These are phyloP conservation scores for Cotoneaster glaucophyllus DNA, from an alignment of 306 rosid species.

Conservation along the genomic window DNA sequence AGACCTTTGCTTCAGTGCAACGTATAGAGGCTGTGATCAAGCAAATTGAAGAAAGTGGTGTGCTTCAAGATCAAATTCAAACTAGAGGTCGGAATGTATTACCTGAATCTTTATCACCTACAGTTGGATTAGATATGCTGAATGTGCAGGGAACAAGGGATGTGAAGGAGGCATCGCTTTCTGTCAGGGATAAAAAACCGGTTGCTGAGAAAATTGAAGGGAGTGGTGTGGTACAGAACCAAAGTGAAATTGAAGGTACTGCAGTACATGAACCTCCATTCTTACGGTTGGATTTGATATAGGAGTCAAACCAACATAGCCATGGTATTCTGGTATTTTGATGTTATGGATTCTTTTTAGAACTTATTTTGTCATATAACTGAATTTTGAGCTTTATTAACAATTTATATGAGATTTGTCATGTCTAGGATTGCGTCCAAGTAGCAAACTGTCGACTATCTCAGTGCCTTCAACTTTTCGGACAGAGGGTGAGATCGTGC, in stretches of 20 bases:
- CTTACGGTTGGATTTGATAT: too few relatives aligned
- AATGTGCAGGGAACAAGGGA: neutral
- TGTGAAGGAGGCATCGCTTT: neutral
- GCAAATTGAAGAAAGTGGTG: neutral
- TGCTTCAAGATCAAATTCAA: neutral
- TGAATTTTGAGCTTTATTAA: neutral
- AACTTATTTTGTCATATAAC: neutral
- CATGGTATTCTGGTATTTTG: neutral
- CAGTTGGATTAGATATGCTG: too few relatives aligned
- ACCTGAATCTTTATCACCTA: too few relatives aligned
- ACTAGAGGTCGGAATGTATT: too few relatives aligned
- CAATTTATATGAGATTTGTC: conserved; percentile 1
- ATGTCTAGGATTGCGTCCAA: conserved; percentile 42
- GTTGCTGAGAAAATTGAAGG: too few relatives aligned
- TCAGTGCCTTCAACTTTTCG: conserved; percentile 66
- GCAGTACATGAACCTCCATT: too few relatives aligned
- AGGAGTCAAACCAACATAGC: neutral
- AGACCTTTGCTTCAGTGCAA: neutral
- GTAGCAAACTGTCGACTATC: conserved; percentile 41
- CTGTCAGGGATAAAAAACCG: too few relatives aligned
- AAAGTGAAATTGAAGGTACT: too few relatives aligned
- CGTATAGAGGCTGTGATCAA: neutral
- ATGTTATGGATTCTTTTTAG: neutral
- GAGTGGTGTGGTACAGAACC: too few relatives aligned
- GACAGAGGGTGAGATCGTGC: conserved; percentile 85